Conservation (phyloP, 2,329 filamentous ascomycete genomes). For the Corynespora cassiicola region DNA sequence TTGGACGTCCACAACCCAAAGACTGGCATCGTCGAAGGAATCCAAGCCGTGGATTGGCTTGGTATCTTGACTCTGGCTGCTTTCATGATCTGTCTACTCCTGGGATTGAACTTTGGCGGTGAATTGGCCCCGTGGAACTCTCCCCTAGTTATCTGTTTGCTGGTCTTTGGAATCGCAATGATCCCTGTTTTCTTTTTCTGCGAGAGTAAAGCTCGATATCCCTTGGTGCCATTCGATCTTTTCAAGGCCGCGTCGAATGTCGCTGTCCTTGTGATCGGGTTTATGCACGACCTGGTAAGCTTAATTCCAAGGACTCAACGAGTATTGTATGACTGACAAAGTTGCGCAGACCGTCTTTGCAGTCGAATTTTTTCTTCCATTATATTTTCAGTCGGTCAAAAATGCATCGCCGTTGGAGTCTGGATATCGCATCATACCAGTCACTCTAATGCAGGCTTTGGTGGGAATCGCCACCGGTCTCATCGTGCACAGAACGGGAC, state of each 20-base stretch:
- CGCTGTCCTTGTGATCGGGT: constrained; percentile 57
- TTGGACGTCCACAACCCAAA: constrained; percentile 59
- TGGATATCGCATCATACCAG: constrained; percentile 64
- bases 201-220: constrained; percentile 67
- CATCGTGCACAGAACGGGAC: constrained; percentile 45
- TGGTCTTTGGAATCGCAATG: constrained; percentile 55
- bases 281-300: constrained; percentile 51
- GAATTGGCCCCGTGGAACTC: constrained; percentile 56
- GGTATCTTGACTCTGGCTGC: constrained; percentile 54
- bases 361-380: constrained; percentile 70
- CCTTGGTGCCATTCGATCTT: constrained; percentile 68
- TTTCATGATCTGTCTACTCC: constrained; percentile 54
- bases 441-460: constrained; percentile 50
- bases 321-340: too few relatives aligned
- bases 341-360: constrained; percentile 63
- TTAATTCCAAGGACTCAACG: too few relatives aligned
- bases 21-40: constrained; percentile 49
- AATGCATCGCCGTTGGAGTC: constrained; percentile 63
- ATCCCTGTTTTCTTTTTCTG: constrained; percentile 60
- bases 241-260: constrained; percentile 62
- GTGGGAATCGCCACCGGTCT: constrained; percentile 51
- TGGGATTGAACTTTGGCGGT: constrained; percentile 59
- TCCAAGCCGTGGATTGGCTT: constrained; percentile 58
- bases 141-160: constrained; percentile 58
- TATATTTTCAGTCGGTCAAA: constrained; percentile 73